phyloP scores from a whole-genome alignment of 1,284 basidiomycete species.

The Sporisorium scitamineum region DNA sequence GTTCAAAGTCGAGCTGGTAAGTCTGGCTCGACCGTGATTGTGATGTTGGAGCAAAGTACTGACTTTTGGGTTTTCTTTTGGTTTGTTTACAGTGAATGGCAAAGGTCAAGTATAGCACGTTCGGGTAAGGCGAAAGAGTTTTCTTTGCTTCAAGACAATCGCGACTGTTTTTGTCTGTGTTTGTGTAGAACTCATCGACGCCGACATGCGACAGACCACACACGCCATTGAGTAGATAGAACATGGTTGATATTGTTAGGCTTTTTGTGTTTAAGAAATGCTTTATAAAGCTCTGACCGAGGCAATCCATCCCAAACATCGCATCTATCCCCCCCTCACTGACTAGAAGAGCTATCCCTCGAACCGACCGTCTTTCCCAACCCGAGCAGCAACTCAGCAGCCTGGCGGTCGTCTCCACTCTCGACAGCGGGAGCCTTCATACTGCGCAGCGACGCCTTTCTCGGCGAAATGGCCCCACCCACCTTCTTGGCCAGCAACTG shows the following conservation, averaged over 20 bases:
- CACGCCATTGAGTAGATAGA: background rate
- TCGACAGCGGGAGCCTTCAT: constrained; percentile 5
- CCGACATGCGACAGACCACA: background rate
- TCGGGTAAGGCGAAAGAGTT: too few species aligned
- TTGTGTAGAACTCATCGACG: background rate
- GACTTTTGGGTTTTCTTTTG: background rate
- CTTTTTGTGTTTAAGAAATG: background rate
- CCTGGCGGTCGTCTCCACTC: constrained; percentile 49
- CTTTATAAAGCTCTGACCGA: background rate
- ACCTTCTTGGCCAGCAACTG: background rate
- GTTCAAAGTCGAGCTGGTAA: constrained; percentile 46
- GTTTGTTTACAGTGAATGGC: constrained; percentile 7
- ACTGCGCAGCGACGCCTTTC: constrained; percentile 27
- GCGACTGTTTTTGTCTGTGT: background rate
- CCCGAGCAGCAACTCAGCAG: constrained; percentile 57
- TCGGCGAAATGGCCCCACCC: constrained; percentile 5
- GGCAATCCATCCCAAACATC: background rate
- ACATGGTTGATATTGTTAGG: background rate
- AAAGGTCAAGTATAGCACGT: background rate
- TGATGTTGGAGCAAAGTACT: background rate
- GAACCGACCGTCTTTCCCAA: constrained; percentile 42
- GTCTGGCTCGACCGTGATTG: constrained; percentile 32
- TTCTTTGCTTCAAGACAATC: background rate
- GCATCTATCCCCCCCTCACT: background rate
- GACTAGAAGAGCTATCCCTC: constrained; percentile 24